Evolutionary conservation across 345 rosid species (phyloP), one percentile per base, ranked within the genome.

Genomic region (Noccaea bulbosa): DNA sequence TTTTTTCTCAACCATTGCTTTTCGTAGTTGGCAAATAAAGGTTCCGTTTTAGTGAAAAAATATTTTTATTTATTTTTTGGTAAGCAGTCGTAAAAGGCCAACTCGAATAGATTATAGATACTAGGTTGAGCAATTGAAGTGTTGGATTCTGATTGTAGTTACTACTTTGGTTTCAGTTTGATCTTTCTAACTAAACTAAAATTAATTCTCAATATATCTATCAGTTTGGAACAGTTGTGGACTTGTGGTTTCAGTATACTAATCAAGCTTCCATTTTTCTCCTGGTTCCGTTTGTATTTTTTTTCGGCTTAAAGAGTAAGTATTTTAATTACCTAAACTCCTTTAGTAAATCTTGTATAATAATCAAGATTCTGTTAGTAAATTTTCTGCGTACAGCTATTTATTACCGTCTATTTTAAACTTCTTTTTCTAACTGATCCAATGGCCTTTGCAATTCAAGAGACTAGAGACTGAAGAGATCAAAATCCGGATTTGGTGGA

Each of bases 1-100:
- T 52, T 8, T 68, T 33, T n/a, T n/a, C 0, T 27, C 48, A 46
- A 14, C 65, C 65, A 57, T 56, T 34, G 46, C 64, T 45, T 68
- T 55, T 33, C 44, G 8, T 16, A 30, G 51, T 45, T 40, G 61
- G 6, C 61, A 14, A 35, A 4, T 11, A 22, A 15, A 24, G n/a
- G 11, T 50, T n/a, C 27, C 60, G 41, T 27, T 4, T 20, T 11
- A 44, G 54, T 68, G 40, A 8, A 27, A 30, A n/a, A 2, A 10
- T 8, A 7, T 53, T 9, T 41, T 32, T 41, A 11, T 41, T 32
- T 41, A 7, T 20, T 30, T 7, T 15, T 52, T 5, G 8, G 2
- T 61, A 14, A 46, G 11, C 4, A 32, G 41, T 32, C 48, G 32
- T 50, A 52, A 27, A 66, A 15, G 39, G 7, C 60, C 49, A 39